Conservation (phyloP, 768 basidiomycete genomes). For the Agrocybe praecox region DNA sequence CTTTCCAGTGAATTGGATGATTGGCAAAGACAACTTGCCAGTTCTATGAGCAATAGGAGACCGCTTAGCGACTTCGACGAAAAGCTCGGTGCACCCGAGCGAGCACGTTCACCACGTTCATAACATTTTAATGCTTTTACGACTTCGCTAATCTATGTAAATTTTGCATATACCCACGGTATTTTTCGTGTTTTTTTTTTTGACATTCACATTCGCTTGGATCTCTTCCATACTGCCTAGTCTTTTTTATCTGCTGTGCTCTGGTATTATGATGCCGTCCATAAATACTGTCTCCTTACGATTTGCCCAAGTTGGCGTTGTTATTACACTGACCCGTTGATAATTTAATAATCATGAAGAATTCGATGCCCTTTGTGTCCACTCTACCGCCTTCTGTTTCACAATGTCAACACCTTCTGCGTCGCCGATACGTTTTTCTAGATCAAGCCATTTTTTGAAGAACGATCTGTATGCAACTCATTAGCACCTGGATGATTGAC, state of each 20-base stretch:
- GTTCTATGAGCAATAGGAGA: conserved; percentile 74
- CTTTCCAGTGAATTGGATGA: conserved; percentile 82
- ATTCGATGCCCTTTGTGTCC: conserved; percentile 65
- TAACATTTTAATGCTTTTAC: conserved; percentile 33
- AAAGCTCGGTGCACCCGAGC: conserved; percentile 52
- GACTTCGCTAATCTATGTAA: conserved; percentile 32
- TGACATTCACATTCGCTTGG: conserved; percentile 56
- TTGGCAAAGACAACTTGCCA: conserved; percentile 85
- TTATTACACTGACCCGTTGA: conserved; percentile 24
- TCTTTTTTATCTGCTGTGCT: conserved; percentile 31
- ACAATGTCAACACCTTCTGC: conserved; percentile 79
- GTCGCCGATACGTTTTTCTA: conserved; percentile 87
- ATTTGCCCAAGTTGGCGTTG: conserved; percentile 20
- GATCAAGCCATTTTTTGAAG: conserved; percentile 96
- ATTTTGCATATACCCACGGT: conserved; percentile 52
- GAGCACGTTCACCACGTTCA: conserved; percentile 61
- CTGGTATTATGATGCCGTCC: conserved; percentile 25
- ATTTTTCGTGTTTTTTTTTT: conserved; percentile 28
- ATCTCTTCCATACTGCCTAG: conserved; percentile 35
- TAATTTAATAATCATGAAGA: conserved; percentile 31
- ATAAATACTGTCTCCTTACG: conserved; percentile 22
- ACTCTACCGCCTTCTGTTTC: conserved; percentile 90
- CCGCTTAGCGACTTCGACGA: conserved; percentile 73
- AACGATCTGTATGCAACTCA: conserved; percentile 58
- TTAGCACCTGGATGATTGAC: conserved; percentile 6